Percentiles rank a stretch among this genome's conserved stretches.
These are phyloP conservation scores for Delitschia confertaspora DNA, from an alignment of 495 filamentous ascomycete genomes.

Conservation along the genomic window DNA sequence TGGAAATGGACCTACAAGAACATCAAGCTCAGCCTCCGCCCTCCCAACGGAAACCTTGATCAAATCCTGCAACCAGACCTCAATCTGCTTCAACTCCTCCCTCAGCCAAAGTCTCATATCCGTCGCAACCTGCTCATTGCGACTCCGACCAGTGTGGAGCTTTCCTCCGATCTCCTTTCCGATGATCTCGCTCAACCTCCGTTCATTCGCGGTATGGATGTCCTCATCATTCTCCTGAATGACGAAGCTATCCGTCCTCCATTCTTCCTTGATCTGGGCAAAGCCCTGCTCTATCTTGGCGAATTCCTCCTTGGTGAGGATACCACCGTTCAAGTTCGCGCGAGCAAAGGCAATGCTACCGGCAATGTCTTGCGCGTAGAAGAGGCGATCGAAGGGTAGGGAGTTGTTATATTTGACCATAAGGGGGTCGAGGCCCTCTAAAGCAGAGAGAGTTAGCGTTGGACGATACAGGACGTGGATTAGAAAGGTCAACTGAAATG, in stretches of 20 bases:
- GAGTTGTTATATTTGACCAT: constrained; percentile 86
- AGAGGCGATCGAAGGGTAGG: constrained; percentile 72
- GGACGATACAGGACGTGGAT: constrained; percentile 19
- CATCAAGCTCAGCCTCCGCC: constrained; percentile 70
- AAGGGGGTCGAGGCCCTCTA: constrained; percentile 74
- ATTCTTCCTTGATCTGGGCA: constrained; percentile 63
- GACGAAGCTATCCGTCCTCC: constrained; percentile 52
- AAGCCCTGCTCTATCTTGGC: constrained; percentile 67
- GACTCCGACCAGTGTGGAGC: constrained; percentile 82
- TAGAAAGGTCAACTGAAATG: constrained; percentile 5
- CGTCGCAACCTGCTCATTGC: constrained; percentile 90
- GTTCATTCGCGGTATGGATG: constrained; percentile 92
- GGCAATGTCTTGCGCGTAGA: constrained; percentile 73
- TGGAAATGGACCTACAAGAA: constrained; percentile 27
- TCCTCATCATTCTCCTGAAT: constrained; percentile 61
- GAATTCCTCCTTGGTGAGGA: constrained; percentile 70
- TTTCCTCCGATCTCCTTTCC: constrained; percentile 82
- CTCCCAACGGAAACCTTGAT: constrained; percentile 62
- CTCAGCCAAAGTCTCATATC: constrained; percentile 92
- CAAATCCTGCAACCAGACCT: constrained; percentile 58
- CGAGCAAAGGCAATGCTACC: constrained; percentile 82
- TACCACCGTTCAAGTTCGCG: constrained; percentile 66
- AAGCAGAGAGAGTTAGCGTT: constrained; percentile 17
- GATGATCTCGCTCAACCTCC: constrained; percentile 79
- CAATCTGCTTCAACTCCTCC: constrained; percentile 65